phyloP scores from a whole-genome alignment of 352 stramenopile genomes.

The Globisporangium emineosum region DNA sequence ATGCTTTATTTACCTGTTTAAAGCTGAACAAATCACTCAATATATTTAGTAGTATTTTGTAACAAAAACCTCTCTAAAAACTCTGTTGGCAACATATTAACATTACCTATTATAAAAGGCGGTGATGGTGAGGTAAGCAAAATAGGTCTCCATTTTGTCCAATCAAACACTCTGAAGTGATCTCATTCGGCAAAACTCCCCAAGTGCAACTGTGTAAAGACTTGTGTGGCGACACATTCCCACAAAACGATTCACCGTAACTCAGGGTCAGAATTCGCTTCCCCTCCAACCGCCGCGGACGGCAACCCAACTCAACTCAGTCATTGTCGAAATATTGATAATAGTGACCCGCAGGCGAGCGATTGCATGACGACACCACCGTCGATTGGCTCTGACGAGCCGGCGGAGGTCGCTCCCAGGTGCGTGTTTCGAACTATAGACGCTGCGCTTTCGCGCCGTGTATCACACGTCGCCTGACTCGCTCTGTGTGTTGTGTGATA shows the following conservation, averaged over 20 bases:
- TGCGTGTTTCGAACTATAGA: background rate
- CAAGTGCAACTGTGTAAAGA: constrained; percentile 2
- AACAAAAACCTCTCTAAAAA: no score
- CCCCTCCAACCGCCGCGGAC: constrained; percentile 3
- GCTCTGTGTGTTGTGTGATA: background rate
- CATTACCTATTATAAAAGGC: background rate
- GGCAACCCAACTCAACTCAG: background rate
- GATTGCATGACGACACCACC: background rate
- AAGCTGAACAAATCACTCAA: no score
- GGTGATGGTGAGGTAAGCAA: background rate
- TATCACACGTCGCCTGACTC: background rate
- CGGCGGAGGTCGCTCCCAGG: background rate
- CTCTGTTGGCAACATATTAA: no score
- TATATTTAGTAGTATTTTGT: background rate
- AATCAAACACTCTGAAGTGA: background rate
- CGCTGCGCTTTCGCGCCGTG: background rate
- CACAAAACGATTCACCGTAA: constrained; percentile 18
- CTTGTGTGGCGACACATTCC: constrained; percentile 1
- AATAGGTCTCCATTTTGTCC: background rate
- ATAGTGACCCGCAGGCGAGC: background rate
- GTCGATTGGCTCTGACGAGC: background rate
- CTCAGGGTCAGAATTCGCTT: constrained; percentile 14
- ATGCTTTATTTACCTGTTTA: no score
- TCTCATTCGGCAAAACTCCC: constrained; percentile 3
- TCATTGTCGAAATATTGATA: background rate